These are phyloP conservation scores for Metrosideros polymorpha DNA, from an alignment of 441 rosid genomes.

Conservation along the genomic window DNA sequence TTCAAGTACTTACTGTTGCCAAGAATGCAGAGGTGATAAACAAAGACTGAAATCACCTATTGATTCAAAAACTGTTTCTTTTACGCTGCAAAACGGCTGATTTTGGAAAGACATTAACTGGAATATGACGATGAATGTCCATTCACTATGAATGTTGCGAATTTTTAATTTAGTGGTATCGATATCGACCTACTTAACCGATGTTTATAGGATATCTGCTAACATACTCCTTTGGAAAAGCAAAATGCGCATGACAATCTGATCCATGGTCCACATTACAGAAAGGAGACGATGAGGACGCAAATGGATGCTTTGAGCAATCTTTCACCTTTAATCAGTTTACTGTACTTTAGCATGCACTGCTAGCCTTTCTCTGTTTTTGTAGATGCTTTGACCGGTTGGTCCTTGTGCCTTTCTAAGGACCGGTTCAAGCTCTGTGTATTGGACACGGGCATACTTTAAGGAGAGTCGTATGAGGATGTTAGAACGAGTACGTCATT, in stretches of 20 bases:
- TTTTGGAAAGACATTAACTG: rapidly evolving
- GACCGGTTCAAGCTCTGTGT: neutral
- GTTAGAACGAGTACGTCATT: neutral
- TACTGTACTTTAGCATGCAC: neutral
- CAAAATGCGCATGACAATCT: neutral
- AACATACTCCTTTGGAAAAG: neutral
- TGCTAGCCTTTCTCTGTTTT: neutral
- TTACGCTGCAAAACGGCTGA: neutral
- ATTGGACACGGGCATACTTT: neutral
- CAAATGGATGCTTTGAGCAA: neutral
- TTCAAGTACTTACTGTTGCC: neutral
- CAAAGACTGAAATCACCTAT: neutral
- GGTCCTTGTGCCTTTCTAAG: neutral
- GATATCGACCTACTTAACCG: neutral
- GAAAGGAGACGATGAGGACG: neutral
- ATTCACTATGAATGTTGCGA: rapidly evolving
- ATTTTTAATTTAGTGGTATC: neutral
- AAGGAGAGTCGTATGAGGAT: neutral
- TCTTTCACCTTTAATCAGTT: neutral
- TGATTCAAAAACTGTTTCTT: neutral
- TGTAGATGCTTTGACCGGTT: neutral
- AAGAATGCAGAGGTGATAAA: neutral
- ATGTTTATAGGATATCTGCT: neutral
- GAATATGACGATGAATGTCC: neutral
- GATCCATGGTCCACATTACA: rapidly evolving